A percentile compares a stretch with the other conserved stretches of the same genome.
Conservation (phyloP, 306 rosid genomes). For the Malus asiatica region DNA sequence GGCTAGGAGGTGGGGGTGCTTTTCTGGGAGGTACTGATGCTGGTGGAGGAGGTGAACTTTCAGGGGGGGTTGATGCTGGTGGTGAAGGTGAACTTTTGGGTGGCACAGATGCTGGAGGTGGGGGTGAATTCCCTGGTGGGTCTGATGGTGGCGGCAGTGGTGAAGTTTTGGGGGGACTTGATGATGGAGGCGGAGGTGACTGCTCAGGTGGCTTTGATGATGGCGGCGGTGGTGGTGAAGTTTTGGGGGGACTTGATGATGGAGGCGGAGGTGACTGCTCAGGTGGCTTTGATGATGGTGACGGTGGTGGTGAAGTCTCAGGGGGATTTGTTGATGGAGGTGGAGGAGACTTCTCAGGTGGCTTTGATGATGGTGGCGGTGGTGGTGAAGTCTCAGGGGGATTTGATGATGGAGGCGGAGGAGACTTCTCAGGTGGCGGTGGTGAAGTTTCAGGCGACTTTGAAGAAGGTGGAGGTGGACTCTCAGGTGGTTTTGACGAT, state of each 20-base stretch:
- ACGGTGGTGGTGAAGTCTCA: no score
- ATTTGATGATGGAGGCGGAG: no score
- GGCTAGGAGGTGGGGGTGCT: constrained; percentile 38
- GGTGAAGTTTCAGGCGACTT: no score
- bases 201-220: constrained; percentile 16
- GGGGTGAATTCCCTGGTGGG: constrained; percentile 18
- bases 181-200: constrained; percentile 29
- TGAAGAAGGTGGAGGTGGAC: not conserved
- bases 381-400: no score
- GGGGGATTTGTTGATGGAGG: no score
- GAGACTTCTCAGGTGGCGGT: no score
- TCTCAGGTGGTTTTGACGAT: constrained; percentile 17
- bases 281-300: no score
- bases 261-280: constrained; percentile 1
- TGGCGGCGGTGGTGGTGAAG: constrained; percentile 27
- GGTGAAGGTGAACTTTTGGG: constrained; percentile 33
- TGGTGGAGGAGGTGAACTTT: constrained; percentile 15
- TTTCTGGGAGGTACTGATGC: constrained; percentile 18
- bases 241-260: not conserved
- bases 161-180: constrained; percentile 15
- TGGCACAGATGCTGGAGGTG: constrained; percentile 29
- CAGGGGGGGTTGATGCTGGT: not conserved
- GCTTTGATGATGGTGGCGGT: no score
- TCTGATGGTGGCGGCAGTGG: constrained; percentile 29
- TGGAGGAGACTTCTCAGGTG: no score